Conservation (phyloP, 345 rosid species). For the Boechera retrofracta region DNA sequence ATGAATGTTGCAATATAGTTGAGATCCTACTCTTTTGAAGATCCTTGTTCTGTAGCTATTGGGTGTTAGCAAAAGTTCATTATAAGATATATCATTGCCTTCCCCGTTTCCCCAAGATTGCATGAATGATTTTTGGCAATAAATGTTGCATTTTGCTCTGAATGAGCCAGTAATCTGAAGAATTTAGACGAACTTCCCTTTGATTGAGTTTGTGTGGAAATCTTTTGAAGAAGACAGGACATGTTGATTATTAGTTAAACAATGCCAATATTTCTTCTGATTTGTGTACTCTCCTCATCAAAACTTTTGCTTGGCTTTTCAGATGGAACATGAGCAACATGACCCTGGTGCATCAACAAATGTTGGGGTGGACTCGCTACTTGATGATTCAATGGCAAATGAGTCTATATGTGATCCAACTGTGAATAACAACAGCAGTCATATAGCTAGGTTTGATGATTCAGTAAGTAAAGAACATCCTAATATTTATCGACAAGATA, state of each 20-base stretch:
- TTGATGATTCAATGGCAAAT: conserved; percentile 40
- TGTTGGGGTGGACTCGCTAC: conserved; percentile 35
- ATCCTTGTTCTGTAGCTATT: too few relatives aligned
- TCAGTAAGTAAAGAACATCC: conserved; percentile 49
- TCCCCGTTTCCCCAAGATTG: too few relatives aligned
- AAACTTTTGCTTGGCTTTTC: conserved; percentile 30
- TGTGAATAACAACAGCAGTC: conserved; percentile 34
- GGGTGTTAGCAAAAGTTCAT: too few relatives aligned
- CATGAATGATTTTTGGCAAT: too few relatives aligned
- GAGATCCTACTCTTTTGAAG: neutral
- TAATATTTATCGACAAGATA: conserved; percentile 75
- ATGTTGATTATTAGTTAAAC: too few relatives aligned
- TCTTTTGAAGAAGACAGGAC: too few relatives aligned
- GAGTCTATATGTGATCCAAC: conserved; percentile 43
- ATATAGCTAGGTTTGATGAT: conserved; percentile 29
- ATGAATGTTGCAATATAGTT: conserved; percentile 2
- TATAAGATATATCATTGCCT: too few relatives aligned
- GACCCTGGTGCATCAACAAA: conserved; percentile 45
- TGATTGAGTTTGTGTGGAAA: too few relatives aligned
- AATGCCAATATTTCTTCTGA: too few relatives aligned
- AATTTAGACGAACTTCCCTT: too few relatives aligned
- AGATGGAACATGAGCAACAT: conserved; percentile 66
- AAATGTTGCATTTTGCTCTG: too few relatives aligned
- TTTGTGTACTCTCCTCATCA: neutral
- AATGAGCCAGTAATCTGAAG: too few relatives aligned